Percentiles rank a stretch among this genome's conserved stretches.
These are phyloP conservation scores for Fusarium coffeatum DNA, from an alignment of 2,329 filamentous ascomycete species.

Conservation along the genomic window DNA sequence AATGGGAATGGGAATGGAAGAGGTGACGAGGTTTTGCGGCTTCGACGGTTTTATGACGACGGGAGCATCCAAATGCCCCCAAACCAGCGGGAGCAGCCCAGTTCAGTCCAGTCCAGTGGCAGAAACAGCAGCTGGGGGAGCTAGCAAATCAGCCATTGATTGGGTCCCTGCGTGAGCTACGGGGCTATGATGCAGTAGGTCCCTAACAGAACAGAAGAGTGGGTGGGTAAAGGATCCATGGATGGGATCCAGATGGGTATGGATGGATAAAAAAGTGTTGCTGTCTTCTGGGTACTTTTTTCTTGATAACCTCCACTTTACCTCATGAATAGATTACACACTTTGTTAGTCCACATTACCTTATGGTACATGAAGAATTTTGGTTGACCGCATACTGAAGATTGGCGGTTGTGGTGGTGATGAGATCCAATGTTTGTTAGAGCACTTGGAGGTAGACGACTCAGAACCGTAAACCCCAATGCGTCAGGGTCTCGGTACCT, in stretches of 20 bases:
- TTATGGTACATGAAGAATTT: neutral
- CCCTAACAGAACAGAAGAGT: constrained; percentile 26
- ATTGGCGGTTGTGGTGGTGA: constrained; percentile 1
- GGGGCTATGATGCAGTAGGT: constrained; percentile 48
- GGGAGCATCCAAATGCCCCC: constrained; percentile 37
- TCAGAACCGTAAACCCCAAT: constrained; percentile 1
- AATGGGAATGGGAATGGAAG: constrained; percentile 17
- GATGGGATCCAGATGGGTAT: neutral
- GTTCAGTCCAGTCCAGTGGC: neutral
- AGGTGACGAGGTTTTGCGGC: constrained; percentile 42
- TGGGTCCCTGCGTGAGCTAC: constrained; percentile 41
- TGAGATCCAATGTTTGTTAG: neutral
- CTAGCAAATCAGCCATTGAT: constrained; percentile 36
- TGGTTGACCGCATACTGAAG: constrained; percentile 6
- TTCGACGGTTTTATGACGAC: constrained; percentile 48
- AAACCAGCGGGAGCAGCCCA: constrained; percentile 8
- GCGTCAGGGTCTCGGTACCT: neutral
- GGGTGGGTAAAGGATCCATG: constrained; percentile 31
- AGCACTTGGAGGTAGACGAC: neutral
- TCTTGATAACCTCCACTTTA: constrained; percentile 14
- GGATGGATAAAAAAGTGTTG: neutral
- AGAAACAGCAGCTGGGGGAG: constrained; percentile 33
- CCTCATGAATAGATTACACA: constrained; percentile 4
- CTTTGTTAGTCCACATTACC: neutral
- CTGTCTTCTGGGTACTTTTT: constrained; percentile 1